Conservation (phyloP, 345 rosid genomes). For the Eutrema yunnanense region DNA sequence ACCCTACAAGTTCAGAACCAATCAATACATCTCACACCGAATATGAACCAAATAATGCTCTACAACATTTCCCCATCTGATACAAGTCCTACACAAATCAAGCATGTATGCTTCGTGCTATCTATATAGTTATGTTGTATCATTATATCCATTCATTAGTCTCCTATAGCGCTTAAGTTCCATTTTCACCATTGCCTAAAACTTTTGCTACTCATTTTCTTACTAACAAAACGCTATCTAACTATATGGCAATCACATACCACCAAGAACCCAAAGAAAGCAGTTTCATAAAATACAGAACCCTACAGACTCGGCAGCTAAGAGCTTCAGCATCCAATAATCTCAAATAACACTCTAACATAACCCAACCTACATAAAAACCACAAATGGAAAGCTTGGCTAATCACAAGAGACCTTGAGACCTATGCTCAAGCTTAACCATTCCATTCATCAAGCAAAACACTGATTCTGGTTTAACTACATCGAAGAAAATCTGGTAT, state of each 20-base stretch:
- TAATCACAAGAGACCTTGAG: not conserved
- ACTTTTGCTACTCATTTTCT: not conserved
- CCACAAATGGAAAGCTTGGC: not conserved
- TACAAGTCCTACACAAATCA: not conserved
- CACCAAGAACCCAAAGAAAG: not conserved
- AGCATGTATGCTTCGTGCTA: not conserved
- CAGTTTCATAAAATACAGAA: not conserved
- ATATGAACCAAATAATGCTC: too few species aligned
- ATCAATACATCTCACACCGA: not conserved
- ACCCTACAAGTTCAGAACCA: not conserved
- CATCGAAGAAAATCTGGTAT: not conserved
- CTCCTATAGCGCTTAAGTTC: not conserved
- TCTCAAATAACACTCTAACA: not conserved
- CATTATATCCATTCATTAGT: not conserved
- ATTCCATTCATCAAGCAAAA: not conserved
- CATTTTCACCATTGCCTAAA: conserved; percentile 36
- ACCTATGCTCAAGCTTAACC: not conserved
- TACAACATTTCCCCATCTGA: not conserved
- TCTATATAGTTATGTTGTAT: not conserved
- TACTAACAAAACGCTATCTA: too few species aligned
- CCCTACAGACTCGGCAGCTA: not conserved
- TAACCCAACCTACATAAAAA: not conserved
- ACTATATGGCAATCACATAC: not conserved
- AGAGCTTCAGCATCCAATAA: not conserved
- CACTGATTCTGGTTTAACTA: not conserved